These are phyloP conservation scores for Pezicula neosporulosa DNA, from an alignment of 2,329 filamentous ascomycete species.

Conservation along the genomic window DNA sequence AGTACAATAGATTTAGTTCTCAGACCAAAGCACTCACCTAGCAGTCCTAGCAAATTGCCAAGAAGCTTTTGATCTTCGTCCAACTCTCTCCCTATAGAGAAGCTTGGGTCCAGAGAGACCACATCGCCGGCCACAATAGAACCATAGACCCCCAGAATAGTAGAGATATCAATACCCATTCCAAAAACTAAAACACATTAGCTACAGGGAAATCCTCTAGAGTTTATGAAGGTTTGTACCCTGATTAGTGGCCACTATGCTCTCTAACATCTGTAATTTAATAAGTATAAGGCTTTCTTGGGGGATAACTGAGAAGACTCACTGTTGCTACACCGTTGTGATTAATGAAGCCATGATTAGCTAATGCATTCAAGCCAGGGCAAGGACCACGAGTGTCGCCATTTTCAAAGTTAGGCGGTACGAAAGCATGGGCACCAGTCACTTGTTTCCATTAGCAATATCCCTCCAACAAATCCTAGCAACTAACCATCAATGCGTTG, in stretches of 20 bases:
- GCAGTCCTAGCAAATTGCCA: not conserved
- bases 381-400: conserved; percentile 34
- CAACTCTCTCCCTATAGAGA: conserved; percentile 33
- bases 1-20: not conserved
- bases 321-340: conserved; percentile 25
- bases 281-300: not conserved
- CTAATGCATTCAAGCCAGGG: conserved; percentile 33
- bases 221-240: not conserved
- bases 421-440: not conserved
- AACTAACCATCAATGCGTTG: too few species aligned
- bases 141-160: conserved; percentile 35
- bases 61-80: not conserved
- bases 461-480: too few species aligned
- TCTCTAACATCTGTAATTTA: not conserved
- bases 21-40: not conserved
- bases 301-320: not conserved
- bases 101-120: conserved; percentile 37
- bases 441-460: too few species aligned
- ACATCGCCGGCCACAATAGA: conserved; percentile 38
- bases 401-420: not conserved
- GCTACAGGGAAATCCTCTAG: not conserved
- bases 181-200: conserved; percentile 33
- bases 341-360: conserved; percentile 34
- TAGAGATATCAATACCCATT: conserved; percentile 35
- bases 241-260: not conserved